Conservation (phyloP, 2,329 filamentous ascomycete genomes). For the Ambrosiella xylebori region DNA sequence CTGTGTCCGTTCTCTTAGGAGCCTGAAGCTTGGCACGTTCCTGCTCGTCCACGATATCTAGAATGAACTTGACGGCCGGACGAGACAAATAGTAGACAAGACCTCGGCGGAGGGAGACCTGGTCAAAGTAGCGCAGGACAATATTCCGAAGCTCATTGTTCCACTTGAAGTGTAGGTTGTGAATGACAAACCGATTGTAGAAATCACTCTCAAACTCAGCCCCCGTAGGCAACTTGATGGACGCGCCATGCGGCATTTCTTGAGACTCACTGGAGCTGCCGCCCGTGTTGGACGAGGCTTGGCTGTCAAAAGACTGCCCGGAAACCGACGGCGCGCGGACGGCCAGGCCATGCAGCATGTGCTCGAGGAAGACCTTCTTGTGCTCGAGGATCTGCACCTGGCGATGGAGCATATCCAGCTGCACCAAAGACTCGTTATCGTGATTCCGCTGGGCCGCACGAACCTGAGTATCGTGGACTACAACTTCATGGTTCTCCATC, state of each 20-base stretch:
- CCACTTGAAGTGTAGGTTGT: constrained; percentile 97
- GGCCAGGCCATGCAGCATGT: constrained; percentile 26
- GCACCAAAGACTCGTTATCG: constrained; percentile 33
- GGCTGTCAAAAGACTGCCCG: constrained; percentile 1
- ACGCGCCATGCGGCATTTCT: constrained; percentile 35
- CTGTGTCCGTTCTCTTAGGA: constrained; percentile 8
- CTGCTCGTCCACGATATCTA: constrained; percentile 94
- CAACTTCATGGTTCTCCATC: constrained; percentile 54
- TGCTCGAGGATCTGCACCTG: constrained; percentile 39
- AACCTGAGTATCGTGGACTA: constrained; percentile 60
- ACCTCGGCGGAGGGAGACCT: constrained; percentile 85
- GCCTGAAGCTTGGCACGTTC: constrained; percentile 43
- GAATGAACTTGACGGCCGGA: constrained; percentile 89
- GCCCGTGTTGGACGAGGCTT: neutral
- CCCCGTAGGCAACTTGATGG: constrained; percentile 49
- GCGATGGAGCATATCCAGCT: constrained; percentile 42
- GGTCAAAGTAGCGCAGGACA: constrained; percentile 90
- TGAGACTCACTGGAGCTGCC: constrained; percentile 16
- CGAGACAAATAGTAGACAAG: constrained; percentile 97
- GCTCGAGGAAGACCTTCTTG: constrained; percentile 41
- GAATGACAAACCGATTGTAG: constrained; percentile 94
- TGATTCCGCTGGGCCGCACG: constrained; percentile 36
- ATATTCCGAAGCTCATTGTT: constrained; percentile 93
- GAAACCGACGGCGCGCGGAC: constrained; percentile 6
- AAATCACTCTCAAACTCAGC: constrained; percentile 86